Conservation (phyloP, 306 rosid species). For the Rosa multiflora region DNA sequence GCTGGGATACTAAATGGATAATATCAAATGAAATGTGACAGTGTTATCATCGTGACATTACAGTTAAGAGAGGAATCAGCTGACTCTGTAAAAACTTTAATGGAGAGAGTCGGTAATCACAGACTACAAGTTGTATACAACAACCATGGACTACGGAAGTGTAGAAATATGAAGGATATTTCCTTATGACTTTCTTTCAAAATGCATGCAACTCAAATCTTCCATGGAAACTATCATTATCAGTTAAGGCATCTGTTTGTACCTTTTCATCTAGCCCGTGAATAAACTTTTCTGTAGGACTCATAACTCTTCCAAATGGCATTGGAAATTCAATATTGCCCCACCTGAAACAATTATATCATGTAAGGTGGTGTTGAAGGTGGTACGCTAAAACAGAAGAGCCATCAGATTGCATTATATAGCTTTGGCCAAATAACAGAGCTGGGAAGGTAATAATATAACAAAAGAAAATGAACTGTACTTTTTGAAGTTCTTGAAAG, state of each 20-base stretch:
- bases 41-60: neutral
- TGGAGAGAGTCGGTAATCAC: neutral
- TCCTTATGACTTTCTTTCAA: neutral
- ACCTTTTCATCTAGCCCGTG: constrained; percentile 97
- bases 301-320: constrained; percentile 98
- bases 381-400: constrained; percentile 12
- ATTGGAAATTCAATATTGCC: constrained; percentile 80
- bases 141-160: neutral
- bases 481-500: constrained; percentile 98
- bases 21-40: neutral
- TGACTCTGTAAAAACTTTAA: neutral
- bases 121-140: neutral
- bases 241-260: constrained; percentile 21
- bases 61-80: neutral
- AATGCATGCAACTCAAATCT: neutral
- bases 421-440: constrained; percentile 6
- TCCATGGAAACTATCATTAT: constrained; percentile 15
- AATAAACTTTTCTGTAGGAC: constrained; percentile 70
- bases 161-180: constrained; percentile 8
- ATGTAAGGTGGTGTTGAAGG: constrained; percentile 20
- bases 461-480: constrained; percentile 33
- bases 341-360: constrained; percentile 62
- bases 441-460: constrained; percentile 17
- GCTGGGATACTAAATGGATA: neutral
- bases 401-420: constrained; percentile 5